phyloP scores from a whole-genome alignment of 306 rosid species.

The Begonia peltatifolia region DNA sequence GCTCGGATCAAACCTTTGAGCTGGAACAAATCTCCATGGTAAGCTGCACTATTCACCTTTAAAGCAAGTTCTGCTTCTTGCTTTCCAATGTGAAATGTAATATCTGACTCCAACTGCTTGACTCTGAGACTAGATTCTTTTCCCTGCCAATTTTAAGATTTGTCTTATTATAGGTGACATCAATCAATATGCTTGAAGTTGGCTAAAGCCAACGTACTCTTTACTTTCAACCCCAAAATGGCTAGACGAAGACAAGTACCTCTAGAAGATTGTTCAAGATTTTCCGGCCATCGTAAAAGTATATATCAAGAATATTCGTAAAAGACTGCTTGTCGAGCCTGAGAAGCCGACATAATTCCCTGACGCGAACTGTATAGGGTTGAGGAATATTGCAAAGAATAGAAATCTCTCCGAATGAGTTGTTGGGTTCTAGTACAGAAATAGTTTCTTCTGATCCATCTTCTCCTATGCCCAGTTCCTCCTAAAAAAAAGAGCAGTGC shows the following conservation, averaged over 20 bases:
- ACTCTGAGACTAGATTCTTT: slow-evolving; percentile 40
- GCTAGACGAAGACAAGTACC: slow-evolving; percentile 24
- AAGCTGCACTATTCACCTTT: slow-evolving; percentile 76
- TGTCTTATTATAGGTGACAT: not conserved
- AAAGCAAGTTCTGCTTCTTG: slow-evolving; percentile 92
- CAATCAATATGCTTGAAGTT: slow-evolving; percentile 1
- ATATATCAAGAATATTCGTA: slow-evolving; percentile 71
- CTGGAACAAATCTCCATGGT: slow-evolving; percentile 66
- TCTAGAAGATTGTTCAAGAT: slow-evolving; percentile 80
- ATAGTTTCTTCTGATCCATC: slow-evolving; percentile 69
- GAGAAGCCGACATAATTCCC: slow-evolving; percentile 73
- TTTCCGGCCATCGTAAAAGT: slow-evolving; percentile 80
- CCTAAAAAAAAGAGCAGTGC: slow-evolving; percentile 24
- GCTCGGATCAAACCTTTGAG: slow-evolving; percentile 70
- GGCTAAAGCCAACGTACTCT: too few relatives aligned
- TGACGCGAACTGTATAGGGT: slow-evolving; percentile 76
- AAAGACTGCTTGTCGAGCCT: slow-evolving; percentile 90
- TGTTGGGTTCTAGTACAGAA: slow-evolving; percentile 34
- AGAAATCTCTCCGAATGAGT: slow-evolving; percentile 77
- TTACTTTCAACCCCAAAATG: not conserved
- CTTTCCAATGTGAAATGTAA: slow-evolving; percentile 76
- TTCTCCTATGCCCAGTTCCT: slow-evolving; percentile 54
- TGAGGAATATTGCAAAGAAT: slow-evolving; percentile 95
- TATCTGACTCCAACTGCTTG: slow-evolving; percentile 81
- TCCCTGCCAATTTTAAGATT: slow-evolving; percentile 29